phyloP scores from a whole-genome alignment of 129 eudicot genomes.

The Saposhnikovia divaricata region DNA sequence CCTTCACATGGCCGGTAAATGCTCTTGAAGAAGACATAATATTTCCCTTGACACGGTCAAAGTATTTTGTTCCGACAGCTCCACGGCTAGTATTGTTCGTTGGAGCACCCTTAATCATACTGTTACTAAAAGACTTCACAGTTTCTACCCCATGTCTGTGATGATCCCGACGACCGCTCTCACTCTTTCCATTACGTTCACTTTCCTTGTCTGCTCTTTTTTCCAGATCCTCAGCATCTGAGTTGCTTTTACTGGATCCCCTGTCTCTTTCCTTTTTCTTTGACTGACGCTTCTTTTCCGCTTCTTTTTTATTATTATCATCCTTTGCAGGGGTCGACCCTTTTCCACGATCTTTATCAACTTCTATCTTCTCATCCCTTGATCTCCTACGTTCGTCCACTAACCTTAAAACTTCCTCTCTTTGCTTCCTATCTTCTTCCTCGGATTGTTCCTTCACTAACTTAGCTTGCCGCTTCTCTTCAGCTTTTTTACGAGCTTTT shows the following conservation, averaged over 20 bases:
- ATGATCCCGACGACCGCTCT: constrained; percentile 35
- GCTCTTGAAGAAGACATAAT: constrained; percentile 78
- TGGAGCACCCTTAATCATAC: constrained; percentile 29
- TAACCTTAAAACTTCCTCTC: constrained; percentile 86
- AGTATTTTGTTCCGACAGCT: constrained; percentile 63
- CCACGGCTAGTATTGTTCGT: constrained; percentile 39
- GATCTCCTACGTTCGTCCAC: constrained; percentile 89
- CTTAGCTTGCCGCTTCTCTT: constrained; percentile 92
- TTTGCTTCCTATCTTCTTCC: constrained; percentile 93
- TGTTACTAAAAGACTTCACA: constrained; percentile 30
- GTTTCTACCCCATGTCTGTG: constrained; percentile 37
- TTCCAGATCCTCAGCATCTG: constrained; percentile 75
- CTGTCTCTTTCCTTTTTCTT: constrained; percentile 66
- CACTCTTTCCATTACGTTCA: constrained; percentile 46
- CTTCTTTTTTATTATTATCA: constrained; percentile 48
- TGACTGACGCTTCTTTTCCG: constrained; percentile 68
- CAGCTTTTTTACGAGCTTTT: constrained; percentile 92
- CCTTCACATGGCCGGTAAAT: constrained; percentile 62
- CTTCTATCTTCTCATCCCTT: constrained; percentile 69
- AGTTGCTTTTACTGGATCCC: constrained; percentile 74
- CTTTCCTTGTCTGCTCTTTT: constrained; percentile 52
- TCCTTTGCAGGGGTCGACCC: constrained; percentile 35
- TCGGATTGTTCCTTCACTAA: constrained; percentile 74
- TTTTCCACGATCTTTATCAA: constrained; percentile 49
- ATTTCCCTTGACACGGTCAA: constrained; percentile 84